Percentiles rank a stretch among this genome's conserved stretches.
phyloP scores from a whole-genome alignment of 306 rosid species.

The Corylus americana region DNA sequence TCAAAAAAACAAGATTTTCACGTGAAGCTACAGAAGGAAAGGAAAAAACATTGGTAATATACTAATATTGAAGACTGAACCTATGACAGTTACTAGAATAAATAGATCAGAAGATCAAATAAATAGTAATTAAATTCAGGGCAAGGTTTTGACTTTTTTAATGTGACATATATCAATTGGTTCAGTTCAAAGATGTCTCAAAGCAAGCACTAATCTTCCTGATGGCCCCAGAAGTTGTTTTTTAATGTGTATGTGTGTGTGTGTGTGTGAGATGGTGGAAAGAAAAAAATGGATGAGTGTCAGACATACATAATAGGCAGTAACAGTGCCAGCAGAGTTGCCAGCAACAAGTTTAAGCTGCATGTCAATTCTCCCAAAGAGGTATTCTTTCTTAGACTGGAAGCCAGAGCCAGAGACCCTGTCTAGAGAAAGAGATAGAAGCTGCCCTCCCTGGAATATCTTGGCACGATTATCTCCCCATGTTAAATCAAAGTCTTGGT shows the following conservation, averaged over 20 bases:
- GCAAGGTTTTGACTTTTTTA: neutral
- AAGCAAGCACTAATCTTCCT: neutral
- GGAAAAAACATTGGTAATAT: neutral
- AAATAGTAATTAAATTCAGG: neutral
- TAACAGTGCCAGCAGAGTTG: slow-evolving; percentile 85
- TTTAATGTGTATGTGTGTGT: neutral
- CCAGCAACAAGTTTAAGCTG: slow-evolving; percentile 93
- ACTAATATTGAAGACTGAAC: neutral
- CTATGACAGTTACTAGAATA: neutral
- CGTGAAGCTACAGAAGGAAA: neutral
- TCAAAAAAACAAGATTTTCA: neutral
- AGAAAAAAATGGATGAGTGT: neutral
- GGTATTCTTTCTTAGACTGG: slow-evolving; percentile 62
- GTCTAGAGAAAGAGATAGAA: slow-evolving; percentile 73
- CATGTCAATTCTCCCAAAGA: slow-evolving; percentile 81
- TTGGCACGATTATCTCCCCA: slow-evolving; percentile 78
- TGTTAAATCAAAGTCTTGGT: slow-evolving; percentile 66
- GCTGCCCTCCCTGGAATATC: slow-evolving; percentile 63
- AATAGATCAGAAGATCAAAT: neutral
- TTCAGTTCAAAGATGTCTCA: neutral
- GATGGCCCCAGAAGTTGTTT: neutral
- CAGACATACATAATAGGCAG: slow-evolving; percentile 70
- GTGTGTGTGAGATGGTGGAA: neutral
- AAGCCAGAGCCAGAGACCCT: slow-evolving; percentile 84
- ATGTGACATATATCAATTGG: neutral